phyloP scores from a whole-genome alignment of 1,139 yeast genomes.

The Kodamaea alishanica region DNA sequence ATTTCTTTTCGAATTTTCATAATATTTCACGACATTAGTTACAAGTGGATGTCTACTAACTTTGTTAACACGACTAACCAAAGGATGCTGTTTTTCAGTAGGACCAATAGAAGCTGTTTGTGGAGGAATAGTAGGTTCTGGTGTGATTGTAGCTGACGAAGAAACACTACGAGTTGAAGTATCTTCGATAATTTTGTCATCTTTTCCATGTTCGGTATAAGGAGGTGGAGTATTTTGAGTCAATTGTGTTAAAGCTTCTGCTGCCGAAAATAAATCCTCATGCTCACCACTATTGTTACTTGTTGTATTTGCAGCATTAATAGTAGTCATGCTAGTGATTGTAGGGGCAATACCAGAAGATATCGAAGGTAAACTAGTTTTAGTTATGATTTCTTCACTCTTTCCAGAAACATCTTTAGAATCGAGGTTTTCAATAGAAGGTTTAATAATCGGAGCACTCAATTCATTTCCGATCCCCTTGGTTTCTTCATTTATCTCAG shows the following conservation, averaged over 20 bases:
- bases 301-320: too few relatives aligned
- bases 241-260: constrained; percentile 41
- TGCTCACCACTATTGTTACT: constrained; percentile 9
- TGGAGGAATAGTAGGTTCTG: neutral
- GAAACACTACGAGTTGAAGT: too few relatives aligned
- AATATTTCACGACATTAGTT: constrained; percentile 56
- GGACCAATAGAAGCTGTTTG: neutral
- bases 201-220: neutral
- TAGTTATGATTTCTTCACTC: neutral
- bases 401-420: neutral
- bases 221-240: constrained; percentile 20
- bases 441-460: too few relatives aligned
- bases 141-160: too few relatives aligned
- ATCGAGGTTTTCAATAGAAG: neutral
- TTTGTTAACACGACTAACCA: constrained; percentile 43
- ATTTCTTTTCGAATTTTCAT: constrained; percentile 52
- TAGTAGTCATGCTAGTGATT: too few relatives aligned
- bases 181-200: too few relatives aligned
- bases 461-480: too few relatives aligned
- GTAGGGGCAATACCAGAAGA: too few relatives aligned
- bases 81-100: constrained; percentile 30
- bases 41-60: constrained; percentile 49
- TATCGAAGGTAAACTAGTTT: neutral
- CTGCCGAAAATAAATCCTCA: constrained; percentile 36
- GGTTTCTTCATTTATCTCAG: too few relatives aligned